These are phyloP conservation scores for Myriosclerotinia curreyana DNA, from an alignment of 2,329 filamentous ascomycete genomes.

Conservation along the genomic window DNA sequence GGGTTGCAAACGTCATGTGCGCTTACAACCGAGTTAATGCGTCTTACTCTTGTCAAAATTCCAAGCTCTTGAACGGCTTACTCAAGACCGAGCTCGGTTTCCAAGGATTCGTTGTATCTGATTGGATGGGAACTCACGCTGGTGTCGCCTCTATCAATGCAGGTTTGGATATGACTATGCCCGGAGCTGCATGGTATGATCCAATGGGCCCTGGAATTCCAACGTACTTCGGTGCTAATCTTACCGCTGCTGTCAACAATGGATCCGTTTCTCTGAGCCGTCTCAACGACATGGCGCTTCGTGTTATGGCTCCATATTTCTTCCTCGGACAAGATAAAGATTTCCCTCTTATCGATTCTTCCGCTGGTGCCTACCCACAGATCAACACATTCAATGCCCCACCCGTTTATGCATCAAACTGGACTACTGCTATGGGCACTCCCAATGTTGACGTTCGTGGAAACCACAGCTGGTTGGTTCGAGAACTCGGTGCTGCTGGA, in stretches of 20 bases:
- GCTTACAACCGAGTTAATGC: conserved; percentile 52
- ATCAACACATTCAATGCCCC: conserved; percentile 3
- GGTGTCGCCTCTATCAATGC: conserved; percentile 57
- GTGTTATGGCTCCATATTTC: conserved; percentile 56
- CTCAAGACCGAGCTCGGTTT: conserved; percentile 52
- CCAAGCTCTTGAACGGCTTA: conserved; percentile 48
- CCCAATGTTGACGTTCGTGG: conserved; percentile 69
- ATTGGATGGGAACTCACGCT: conserved; percentile 62
- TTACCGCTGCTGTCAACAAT: conserved; percentile 46
- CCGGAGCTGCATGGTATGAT: conserved; percentile 42
- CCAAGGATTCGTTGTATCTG: conserved; percentile 58
- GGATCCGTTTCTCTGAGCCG: conserved; percentile 45
- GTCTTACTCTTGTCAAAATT: conserved; percentile 51
- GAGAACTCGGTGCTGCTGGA: conserved; percentile 53
- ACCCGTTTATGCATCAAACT: conserved; percentile 44
- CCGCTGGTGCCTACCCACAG: conserved; percentile 14
- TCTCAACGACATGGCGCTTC: conserved; percentile 47
- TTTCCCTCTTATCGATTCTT: conserved; percentile 37
- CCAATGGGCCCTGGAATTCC: conserved; percentile 13
- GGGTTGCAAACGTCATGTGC: conserved; percentile 74
- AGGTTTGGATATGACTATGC: conserved; percentile 68
- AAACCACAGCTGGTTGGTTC: conserved; percentile 38
- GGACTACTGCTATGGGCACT: conserved; percentile 7
- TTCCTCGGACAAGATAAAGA: conserved; percentile 52
- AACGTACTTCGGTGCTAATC: conserved; percentile 29